These are phyloP conservation scores for Sporothrix brasiliensis DNA, from an alignment of 2,329 filamentous ascomycete species.

Conservation along the genomic window DNA sequence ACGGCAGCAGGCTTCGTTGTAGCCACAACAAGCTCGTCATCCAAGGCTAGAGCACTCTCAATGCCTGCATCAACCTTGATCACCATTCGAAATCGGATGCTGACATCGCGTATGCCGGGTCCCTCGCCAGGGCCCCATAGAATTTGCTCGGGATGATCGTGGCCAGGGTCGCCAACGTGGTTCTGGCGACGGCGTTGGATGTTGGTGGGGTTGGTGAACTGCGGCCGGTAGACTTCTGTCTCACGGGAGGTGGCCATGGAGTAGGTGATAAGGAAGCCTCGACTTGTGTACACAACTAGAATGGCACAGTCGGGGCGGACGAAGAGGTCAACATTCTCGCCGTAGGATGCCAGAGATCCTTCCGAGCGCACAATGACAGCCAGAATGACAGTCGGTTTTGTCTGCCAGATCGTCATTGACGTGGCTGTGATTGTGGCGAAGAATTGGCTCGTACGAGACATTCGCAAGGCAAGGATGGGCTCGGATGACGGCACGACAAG, in stretches of 20 bases:
- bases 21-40: constrained; percentile 89
- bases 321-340: constrained; percentile 79
- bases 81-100: constrained; percentile 91
- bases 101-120: constrained; percentile 79
- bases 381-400: constrained; percentile 88
- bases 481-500: constrained; percentile 56
- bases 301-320: constrained; percentile 91
- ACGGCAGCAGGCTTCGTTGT: constrained; percentile 91
- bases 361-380: constrained; percentile 82
- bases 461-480: constrained; percentile 71
- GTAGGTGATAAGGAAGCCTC: constrained; percentile 92
- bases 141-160: constrained; percentile 62
- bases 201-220: constrained; percentile 70
- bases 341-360: constrained; percentile 79
- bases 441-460: constrained; percentile 76
- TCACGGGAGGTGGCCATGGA: constrained; percentile 83
- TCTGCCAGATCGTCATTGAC: constrained; percentile 94
- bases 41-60: constrained; percentile 80
- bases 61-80: constrained; percentile 98
- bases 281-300: constrained; percentile 82
- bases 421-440: constrained; percentile 87
- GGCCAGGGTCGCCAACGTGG: constrained; percentile 60
- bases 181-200: constrained; percentile 64
- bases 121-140: constrained; percentile 80
- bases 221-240: constrained; percentile 80